Conservation (phyloP, 495 filamentous ascomycete genomes). For the Aspergillus homomorphus region DNA sequence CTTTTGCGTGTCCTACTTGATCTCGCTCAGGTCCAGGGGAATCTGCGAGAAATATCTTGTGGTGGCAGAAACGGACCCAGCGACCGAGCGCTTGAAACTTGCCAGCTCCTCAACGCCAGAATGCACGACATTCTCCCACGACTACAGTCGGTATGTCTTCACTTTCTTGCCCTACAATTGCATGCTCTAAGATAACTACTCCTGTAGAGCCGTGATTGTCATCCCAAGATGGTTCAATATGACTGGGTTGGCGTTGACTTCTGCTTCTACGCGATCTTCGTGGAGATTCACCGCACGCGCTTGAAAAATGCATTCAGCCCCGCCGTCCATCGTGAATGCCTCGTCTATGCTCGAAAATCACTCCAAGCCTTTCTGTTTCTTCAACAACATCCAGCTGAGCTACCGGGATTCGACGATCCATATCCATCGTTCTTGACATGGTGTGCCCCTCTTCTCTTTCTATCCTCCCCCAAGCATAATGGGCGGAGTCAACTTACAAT, state of each 20-base stretch:
- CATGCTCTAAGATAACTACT: background rate
- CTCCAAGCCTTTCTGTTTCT: slow-evolving; percentile 27
- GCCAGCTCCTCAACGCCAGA: slow-evolving; percentile 15
- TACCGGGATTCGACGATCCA: slow-evolving; percentile 26
- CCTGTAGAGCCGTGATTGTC: slow-evolving; percentile 15
- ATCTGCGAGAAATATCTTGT: slow-evolving; percentile 10
- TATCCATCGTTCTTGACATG: slow-evolving; percentile 32
- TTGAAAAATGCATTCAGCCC: slow-evolving; percentile 23
- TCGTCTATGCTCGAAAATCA: slow-evolving; percentile 23
- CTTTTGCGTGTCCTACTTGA: slow-evolving; percentile 25
- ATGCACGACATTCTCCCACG: slow-evolving; percentile 23
- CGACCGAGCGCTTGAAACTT: slow-evolving; percentile 1
- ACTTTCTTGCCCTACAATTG: background rate
- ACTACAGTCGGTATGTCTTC: slow-evolving; percentile 21
- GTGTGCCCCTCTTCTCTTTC: slow-evolving; percentile 7
- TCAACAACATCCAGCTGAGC: slow-evolving; percentile 17
- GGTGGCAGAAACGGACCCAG: background rate
- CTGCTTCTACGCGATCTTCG: slow-evolving; percentile 29
- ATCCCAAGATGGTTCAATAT: slow-evolving; percentile 11
- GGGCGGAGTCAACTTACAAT: no score
- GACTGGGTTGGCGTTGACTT: slow-evolving; percentile 30
- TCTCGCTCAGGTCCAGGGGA: slow-evolving; percentile 26
- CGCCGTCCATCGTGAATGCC: slow-evolving; percentile 24
- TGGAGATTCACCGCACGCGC: slow-evolving; percentile 30
- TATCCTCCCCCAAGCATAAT: background rate